phyloP scores from a whole-genome alignment of 2,329 filamentous ascomycete species.

The Seiridium cupressi region DNA sequence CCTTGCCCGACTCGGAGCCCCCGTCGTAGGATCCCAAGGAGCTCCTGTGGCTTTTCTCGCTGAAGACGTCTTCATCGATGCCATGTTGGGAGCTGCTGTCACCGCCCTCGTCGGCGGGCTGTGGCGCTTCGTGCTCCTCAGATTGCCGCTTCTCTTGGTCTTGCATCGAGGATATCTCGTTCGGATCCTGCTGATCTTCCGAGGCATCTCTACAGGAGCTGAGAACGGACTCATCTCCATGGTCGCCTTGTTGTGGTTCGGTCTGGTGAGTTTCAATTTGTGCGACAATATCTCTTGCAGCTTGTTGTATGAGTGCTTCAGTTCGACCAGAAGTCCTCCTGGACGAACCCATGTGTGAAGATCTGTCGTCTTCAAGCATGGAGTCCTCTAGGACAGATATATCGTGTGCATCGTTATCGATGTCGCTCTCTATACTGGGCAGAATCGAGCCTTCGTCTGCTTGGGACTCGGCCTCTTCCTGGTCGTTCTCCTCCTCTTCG shows the following conservation, averaged over 20 bases:
- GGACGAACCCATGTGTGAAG: slow-evolving; percentile 14
- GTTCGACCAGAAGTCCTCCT: slow-evolving; percentile 40
- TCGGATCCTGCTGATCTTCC: background rate
- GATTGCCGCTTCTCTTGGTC: slow-evolving; percentile 14
- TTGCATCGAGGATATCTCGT: slow-evolving; percentile 19
- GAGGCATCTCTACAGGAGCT: slow-evolving; percentile 23
- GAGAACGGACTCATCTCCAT: slow-evolving; percentile 27
- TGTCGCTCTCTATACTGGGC: slow-evolving; percentile 7
- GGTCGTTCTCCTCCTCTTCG: background rate
- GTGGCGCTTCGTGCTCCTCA: slow-evolving; percentile 1
- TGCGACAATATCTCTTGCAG: slow-evolving; percentile 49
- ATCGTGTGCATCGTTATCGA: slow-evolving; percentile 2
- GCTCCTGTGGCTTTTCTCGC: slow-evolving; percentile 55
- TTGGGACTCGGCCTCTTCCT: background rate
- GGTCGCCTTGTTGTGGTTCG: slow-evolving; percentile 15
- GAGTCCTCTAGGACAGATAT: background rate
- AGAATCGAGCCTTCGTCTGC: slow-evolving; percentile 4
- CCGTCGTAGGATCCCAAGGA: slow-evolving; percentile 51
- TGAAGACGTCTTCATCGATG: slow-evolving; percentile 57
- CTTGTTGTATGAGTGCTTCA: slow-evolving; percentile 52
- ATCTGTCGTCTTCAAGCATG: background rate
- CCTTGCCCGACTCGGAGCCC: slow-evolving; percentile 28
- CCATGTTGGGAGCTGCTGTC: slow-evolving; percentile 50
- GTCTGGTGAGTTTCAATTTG: slow-evolving; percentile 39
- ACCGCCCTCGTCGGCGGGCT: slow-evolving; percentile 27